Base-by-base conservation (phyloP, 1,284 basidiomycete species). In the Rhodofomes roseus region DNA sequence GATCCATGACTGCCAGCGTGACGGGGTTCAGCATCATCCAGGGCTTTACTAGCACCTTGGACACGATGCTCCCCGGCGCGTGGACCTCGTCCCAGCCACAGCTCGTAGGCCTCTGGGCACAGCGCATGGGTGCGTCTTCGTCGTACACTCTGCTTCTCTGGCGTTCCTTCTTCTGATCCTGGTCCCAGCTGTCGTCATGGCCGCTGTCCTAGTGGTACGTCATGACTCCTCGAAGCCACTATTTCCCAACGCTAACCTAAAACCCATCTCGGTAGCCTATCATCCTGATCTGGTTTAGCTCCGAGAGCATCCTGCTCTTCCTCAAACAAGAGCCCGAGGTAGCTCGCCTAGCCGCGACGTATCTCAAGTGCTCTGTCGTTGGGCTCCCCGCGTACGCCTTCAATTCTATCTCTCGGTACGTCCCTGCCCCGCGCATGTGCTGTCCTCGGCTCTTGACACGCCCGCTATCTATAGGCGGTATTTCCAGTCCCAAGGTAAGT, bases 341-440 rank as follows among this genome's bases (percentile, higher is more conserved):
- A 3, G 93, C 96, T 0, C 78, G 76, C 41, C 81, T 90, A 7
- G 95, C 95, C 0, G 84, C 85, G 0, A 61, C 85, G 2, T 98
- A 95, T 71, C 81, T 97, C 44, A 82, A 83, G 56, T 93, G 86
- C 77, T 79, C 93, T 6, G 85, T 86, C 0, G 73, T 96, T 14
- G 94, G 94, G 56, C 79, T 98, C 27, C 96, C 96, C 11, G 95
- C 92, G 0, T 98, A 96, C 72, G 83, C 87, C 1, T 89, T 92
- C 71, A 92, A 92, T 65, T 77, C 78, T 59, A 79, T 90, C 57
- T 87, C 86, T 63, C 77, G 87, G 87, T 83, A 67, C 56, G 78
- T 62, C 61, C 23, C 46, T 27, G 39, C 27, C 41, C 18, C 64
- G 66, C 37, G 7, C 16, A 16, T 39, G 16, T 18, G 34, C 37